phyloP scores from a whole-genome alignment of 768 basidiomycete species.

The Pleurotus giganteus region DNA sequence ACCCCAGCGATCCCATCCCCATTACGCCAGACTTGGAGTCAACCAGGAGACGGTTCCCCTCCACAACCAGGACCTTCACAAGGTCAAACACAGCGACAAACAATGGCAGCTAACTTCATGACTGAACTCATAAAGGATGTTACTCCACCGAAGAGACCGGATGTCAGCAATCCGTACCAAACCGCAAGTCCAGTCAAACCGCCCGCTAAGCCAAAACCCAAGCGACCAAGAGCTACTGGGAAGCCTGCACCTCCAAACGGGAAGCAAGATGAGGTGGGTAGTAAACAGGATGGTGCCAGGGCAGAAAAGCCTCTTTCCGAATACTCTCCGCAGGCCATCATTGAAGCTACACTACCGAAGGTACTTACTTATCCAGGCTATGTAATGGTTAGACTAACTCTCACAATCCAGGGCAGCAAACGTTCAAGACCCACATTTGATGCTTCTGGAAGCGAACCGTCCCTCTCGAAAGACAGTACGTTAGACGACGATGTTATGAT shows the following conservation, averaged over 20 bases:
- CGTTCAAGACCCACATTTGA: slow-evolving; percentile 56
- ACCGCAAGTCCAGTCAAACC: slow-evolving; percentile 61
- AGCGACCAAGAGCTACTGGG: slow-evolving; percentile 40
- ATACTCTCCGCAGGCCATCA: slow-evolving; percentile 62
- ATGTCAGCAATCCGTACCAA: slow-evolving; percentile 79
- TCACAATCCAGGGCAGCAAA: slow-evolving; percentile 61
- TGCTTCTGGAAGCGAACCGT: not conserved
- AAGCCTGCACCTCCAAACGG: slow-evolving; percentile 32
- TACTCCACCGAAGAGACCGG: slow-evolving; percentile 61
- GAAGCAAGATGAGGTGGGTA: slow-evolving; percentile 23
- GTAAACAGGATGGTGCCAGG: slow-evolving; percentile 20
- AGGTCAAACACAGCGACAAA: slow-evolving; percentile 43
- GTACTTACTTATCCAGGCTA: slow-evolving; percentile 30
- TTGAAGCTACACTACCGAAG: slow-evolving; percentile 78
- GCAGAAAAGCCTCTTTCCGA: slow-evolving; percentile 24
- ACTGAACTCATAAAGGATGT: slow-evolving; percentile 69
- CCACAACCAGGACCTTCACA: slow-evolving; percentile 35
- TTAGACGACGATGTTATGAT: slow-evolving; percentile 6
- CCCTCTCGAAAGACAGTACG: not conserved
- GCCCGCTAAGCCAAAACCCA: slow-evolving; percentile 38
- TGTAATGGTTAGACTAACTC: slow-evolving; percentile 5
- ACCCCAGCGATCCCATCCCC: slow-evolving; percentile 71
- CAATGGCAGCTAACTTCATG: slow-evolving; percentile 68
- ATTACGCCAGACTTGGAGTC: slow-evolving; percentile 69
- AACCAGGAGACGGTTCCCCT: slow-evolving; percentile 30